These are phyloP conservation scores for Microsporum audouinii DNA, from an alignment of 2,329 filamentous ascomycete species.

Conservation along the genomic window DNA sequence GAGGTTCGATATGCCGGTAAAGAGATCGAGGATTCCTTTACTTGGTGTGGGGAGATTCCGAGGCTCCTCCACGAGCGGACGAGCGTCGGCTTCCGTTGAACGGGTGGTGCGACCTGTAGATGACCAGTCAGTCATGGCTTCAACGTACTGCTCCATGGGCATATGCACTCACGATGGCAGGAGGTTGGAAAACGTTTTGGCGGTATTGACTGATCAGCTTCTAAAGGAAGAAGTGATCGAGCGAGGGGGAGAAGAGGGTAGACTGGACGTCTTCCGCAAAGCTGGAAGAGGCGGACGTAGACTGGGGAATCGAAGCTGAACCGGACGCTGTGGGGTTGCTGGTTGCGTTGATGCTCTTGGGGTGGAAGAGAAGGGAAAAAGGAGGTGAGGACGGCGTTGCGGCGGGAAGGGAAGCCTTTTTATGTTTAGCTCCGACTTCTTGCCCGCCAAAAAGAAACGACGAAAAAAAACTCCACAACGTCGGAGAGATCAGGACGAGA, in stretches of 20 bases:
- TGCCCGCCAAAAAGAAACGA: background rate
- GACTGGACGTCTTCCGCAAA: slow-evolving; percentile 1
- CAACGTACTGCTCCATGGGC: background rate
- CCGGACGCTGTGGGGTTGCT: background rate
- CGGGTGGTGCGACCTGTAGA: slow-evolving; percentile 72
- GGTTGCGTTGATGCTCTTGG: slow-evolving; percentile 8
- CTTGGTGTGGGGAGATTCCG: slow-evolving; percentile 42
- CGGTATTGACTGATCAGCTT: slow-evolving; percentile 53
- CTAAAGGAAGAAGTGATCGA: slow-evolving; percentile 16
- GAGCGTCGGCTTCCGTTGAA: slow-evolving; percentile 94
- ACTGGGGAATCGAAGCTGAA: background rate
- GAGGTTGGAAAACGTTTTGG: slow-evolving; percentile 98
- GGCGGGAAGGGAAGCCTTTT: slow-evolving; percentile 6
- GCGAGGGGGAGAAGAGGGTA: slow-evolving; percentile 8
- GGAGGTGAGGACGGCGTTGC: background rate
- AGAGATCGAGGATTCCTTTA: slow-evolving; percentile 25
- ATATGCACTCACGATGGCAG: slow-evolving; percentile 71
- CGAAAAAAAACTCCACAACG: background rate
- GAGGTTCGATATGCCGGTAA: slow-evolving; percentile 4
- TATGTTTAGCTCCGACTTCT: slow-evolving; percentile 4
- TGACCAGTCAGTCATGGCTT: slow-evolving; percentile 19
- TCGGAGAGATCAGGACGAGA: background rate
- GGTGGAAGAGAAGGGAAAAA: slow-evolving; percentile 8
- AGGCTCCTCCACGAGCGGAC: slow-evolving; percentile 73
- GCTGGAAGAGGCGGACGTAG: background rate